Conservation (phyloP, 768 basidiomycete species). For the Collybia sordida region DNA sequence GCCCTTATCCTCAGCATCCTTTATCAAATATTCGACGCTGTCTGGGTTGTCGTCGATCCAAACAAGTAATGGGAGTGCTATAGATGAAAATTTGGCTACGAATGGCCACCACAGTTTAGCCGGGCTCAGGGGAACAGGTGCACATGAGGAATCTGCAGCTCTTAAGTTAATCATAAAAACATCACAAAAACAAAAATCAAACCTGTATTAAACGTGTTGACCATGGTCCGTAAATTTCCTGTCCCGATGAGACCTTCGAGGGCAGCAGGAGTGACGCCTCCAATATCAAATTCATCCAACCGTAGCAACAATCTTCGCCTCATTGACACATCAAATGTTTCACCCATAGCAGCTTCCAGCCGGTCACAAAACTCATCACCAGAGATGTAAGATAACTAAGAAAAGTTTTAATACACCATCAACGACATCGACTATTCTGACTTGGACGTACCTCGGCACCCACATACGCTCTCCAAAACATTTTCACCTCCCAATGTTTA, state of each 20-base stretch:
- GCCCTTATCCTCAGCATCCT: slow-evolving; percentile 12
- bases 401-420: no score
- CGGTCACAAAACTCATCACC: slow-evolving; percentile 7
- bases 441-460: slow-evolving; percentile 21
- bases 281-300: slow-evolving; percentile 19
- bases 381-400: slow-evolving; percentile 1
- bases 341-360: slow-evolving; percentile 5
- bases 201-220: slow-evolving; percentile 2
- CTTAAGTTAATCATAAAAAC: no score
- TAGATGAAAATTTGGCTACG: not conserved
- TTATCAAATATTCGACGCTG: slow-evolving; percentile 12
- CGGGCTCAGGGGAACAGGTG: no score
- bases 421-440: no score
- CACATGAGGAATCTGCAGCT: no score
- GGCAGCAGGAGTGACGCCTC: slow-evolving; percentile 18
- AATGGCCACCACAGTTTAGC: no score
- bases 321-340: slow-evolving; percentile 8
- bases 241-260: slow-evolving; percentile 15
- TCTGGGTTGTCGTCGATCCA: slow-evolving; percentile 27
- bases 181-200: not conserved
- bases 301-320: slow-evolving; percentile 8
- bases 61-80: slow-evolving; percentile 19
- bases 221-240: slow-evolving; percentile 9
- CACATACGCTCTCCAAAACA: slow-evolving; percentile 22
- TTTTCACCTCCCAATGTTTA: slow-evolving; percentile 11